Conservation (phyloP, 495 filamentous ascomycete genomes). For the Annulohypoxylon moriforme region DNA sequence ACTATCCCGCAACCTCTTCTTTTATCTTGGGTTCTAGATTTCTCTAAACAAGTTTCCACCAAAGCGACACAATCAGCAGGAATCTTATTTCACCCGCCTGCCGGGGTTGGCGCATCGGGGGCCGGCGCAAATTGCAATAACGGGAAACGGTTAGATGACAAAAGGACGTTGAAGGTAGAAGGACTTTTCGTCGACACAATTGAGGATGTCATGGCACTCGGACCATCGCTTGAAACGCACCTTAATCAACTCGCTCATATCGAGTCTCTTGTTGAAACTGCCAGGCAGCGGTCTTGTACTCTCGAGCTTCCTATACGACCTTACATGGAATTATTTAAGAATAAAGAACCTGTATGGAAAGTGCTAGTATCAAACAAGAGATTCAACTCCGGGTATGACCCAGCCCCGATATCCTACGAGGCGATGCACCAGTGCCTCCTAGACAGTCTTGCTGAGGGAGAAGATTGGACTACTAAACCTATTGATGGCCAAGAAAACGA, state of each 20-base stretch:
- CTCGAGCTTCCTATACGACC: background rate
- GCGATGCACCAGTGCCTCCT: conserved; percentile 4
- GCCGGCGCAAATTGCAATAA: conserved; percentile 16
- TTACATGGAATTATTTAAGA: conserved; percentile 1
- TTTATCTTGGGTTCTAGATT: conserved; percentile 22
- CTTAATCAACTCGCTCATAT: background rate
- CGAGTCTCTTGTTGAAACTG: conserved; percentile 6
- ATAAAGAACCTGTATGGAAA: conserved; percentile 13
- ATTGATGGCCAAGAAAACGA: background rate
- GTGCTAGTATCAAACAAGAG: conserved; percentile 12
- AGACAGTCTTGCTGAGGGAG: background rate
- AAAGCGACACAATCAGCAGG: conserved; percentile 16
- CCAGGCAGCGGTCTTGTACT: background rate
- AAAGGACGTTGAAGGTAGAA: conserved; percentile 18
- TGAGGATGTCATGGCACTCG: conserved; percentile 19
- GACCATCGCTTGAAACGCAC: background rate
- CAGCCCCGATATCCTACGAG: conserved; percentile 11
- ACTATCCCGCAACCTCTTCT: conserved; percentile 9
- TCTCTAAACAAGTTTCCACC: conserved; percentile 2
- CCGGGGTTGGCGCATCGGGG: conserved; percentile 13
- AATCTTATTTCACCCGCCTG: conserved; percentile 13
- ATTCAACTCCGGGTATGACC: conserved; percentile 4
- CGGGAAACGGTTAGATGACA: conserved; percentile 14
- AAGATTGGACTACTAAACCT: background rate
- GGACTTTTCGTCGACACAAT: conserved; percentile 27